Percentiles rank a stretch among this genome's conserved stretches.
These are phyloP conservation scores for Pichia norvegensis DNA, from an alignment of 1,139 yeast species.

Conservation along the genomic window DNA sequence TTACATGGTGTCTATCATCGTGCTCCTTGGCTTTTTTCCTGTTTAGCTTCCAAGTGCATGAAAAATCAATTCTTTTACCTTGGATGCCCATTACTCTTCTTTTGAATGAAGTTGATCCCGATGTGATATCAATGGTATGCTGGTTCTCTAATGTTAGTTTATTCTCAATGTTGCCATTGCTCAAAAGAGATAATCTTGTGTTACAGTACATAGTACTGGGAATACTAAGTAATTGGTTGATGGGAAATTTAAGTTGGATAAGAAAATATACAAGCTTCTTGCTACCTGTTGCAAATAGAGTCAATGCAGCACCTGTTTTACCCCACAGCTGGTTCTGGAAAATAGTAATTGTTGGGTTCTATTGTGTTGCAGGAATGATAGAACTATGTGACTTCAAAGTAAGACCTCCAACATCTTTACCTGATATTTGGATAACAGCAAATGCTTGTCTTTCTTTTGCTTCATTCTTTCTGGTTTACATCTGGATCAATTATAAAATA, in stretches of 20 bases:
- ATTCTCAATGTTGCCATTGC: constrained; percentile 82
- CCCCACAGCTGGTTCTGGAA: constrained; percentile 51
- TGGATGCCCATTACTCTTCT: constrained; percentile 74
- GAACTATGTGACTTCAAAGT: constrained; percentile 48
- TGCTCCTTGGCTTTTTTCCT: constrained; percentile 84
- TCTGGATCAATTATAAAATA: constrained; percentile 61
- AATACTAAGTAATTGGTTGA: constrained; percentile 73
- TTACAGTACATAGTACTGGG: constrained; percentile 64
- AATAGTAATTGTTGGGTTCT: constrained; percentile 49
- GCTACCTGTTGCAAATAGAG: constrained; percentile 20
- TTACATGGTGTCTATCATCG: constrained; percentile 72
- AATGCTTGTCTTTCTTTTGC: constrained; percentile 70
- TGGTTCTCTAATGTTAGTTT: constrained; percentile 84
- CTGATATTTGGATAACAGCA: constrained; percentile 79
- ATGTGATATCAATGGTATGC: constrained; percentile 60
- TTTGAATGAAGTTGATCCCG: constrained; percentile 49
- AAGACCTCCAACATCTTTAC: constrained; percentile 53
- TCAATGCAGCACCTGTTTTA: constrained; percentile 38
- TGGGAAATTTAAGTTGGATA: constrained; percentile 49
- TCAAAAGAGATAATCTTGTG: constrained; percentile 63
- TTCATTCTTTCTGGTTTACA: constrained; percentile 67
- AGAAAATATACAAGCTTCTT: constrained; percentile 35
- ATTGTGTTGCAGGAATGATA: constrained; percentile 43
- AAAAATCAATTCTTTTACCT: constrained; percentile 82
- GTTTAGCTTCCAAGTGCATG: constrained; percentile 94